Percentiles rank a stretch among this genome's conserved stretches.
Conservation (phyloP, 2,329 filamentous ascomycete genomes). For the Hypomyces rosellus region DNA sequence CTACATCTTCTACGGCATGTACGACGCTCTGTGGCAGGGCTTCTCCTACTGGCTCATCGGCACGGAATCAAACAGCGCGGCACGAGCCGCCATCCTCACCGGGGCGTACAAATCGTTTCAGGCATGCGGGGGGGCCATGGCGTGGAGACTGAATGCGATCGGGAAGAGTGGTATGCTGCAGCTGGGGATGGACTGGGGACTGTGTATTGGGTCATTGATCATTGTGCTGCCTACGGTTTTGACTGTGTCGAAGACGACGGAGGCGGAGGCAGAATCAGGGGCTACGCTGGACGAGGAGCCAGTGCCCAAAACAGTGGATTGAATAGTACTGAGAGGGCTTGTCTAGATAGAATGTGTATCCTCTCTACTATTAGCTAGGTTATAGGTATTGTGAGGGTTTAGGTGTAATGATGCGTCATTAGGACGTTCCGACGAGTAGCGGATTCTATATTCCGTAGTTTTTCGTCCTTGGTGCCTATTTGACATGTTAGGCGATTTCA, state of each 20-base stretch:
- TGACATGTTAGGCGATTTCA: too few species aligned
- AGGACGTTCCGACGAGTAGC: too few species aligned
- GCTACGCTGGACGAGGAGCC: not conserved
- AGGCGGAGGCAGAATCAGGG: not conserved
- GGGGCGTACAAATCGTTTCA: slow-evolving; percentile 43
- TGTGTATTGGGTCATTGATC: slow-evolving; percentile 37
- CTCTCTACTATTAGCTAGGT: too few species aligned
- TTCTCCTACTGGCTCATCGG: slow-evolving; percentile 55
- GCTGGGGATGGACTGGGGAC: slow-evolving; percentile 40
- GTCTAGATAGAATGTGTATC: too few species aligned
- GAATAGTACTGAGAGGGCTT: not conserved
- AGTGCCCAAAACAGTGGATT: not conserved
- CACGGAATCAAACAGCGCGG: slow-evolving; percentile 36
- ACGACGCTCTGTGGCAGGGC: slow-evolving; percentile 62
- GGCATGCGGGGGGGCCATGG: slow-evolving; percentile 37
- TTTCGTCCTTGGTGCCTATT: too few species aligned
- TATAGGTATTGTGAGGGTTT: too few species aligned
- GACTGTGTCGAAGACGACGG: slow-evolving; percentile 3
- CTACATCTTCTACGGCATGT: slow-evolving; percentile 65
- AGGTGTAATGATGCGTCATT: too few species aligned
- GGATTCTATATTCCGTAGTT: too few species aligned
- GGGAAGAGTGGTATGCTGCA: slow-evolving; percentile 31
- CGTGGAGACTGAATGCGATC: slow-evolving; percentile 37
- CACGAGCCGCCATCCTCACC: slow-evolving; percentile 35
- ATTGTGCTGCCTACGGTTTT: slow-evolving; percentile 37